A percentile compares a stretch with the other conserved stretches of the same genome.
These are phyloP conservation scores for Trametes coccinea DNA, from an alignment of 768 basidiomycete species.

Conservation along the genomic window DNA sequence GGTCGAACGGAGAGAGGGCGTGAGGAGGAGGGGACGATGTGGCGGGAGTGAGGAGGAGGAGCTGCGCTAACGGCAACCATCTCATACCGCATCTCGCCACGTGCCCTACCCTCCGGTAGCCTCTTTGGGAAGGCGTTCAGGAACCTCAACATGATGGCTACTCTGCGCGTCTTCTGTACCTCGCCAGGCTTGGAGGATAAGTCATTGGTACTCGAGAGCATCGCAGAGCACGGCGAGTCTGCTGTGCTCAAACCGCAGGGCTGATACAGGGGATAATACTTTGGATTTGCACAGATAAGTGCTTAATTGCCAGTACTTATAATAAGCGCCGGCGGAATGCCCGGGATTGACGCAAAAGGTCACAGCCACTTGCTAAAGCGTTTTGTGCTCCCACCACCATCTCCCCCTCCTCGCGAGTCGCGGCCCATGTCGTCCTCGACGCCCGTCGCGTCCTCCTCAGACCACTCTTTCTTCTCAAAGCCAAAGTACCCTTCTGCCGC, in stretches of 20 bases:
- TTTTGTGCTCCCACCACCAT: conserved; percentile 11
- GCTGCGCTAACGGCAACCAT: conserved; percentile 21
- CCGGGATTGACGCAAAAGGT: no score
- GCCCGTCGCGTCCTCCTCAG: conserved; percentile 22
- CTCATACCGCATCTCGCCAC: conserved; percentile 13
- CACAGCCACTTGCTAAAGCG: not conserved
- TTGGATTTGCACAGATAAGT: no score
- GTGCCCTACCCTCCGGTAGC: not conserved
- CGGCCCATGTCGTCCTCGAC: conserved; percentile 19
- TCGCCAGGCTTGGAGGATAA: no score
- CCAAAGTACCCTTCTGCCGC: conserved; percentile 22
- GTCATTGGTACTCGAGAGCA: no score
- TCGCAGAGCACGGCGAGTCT: no score
- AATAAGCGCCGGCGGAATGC: no score
- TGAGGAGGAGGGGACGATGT: not conserved
- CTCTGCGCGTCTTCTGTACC: no score
- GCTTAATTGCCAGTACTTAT: no score
- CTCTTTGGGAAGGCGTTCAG: conserved; percentile 1
- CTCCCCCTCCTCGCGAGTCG: not conserved
- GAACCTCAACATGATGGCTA: not conserved
- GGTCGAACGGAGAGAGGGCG: no score
- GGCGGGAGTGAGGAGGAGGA: conserved; percentile 9
- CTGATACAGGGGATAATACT: not conserved
- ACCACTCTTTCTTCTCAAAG: conserved; percentile 37
- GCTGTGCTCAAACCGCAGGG: not conserved